Base-by-base conservation (phyloP, 1,284 basidiomycete species). In the Heliocybe sulcata region DNA sequence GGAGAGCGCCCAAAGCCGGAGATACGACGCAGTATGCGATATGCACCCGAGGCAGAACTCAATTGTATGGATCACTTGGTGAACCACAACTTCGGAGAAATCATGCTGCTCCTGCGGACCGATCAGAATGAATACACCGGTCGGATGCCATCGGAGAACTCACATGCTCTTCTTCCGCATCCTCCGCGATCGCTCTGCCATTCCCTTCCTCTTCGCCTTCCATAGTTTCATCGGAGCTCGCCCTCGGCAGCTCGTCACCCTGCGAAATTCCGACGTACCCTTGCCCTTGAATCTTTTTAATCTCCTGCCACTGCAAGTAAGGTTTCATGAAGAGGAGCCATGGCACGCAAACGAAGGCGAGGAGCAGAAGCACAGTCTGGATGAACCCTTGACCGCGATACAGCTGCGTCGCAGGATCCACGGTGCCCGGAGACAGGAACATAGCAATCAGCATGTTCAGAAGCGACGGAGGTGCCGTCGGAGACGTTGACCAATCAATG, bases 41-140 rank as follows among this genome's bases (percentile, higher is more conserved):
- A 99, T 98, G 72, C 96, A 98, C 20, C 95, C 87, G 35, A 99
- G 83, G 68, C 96, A 98, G 77, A 98, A 99, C 75, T 99, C 97
- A 71, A 98, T 98, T 25, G 95, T 97, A 72, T 96, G 94, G 65
- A 99, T 99, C 60, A 97, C 80, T 71, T 98, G 96, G 74, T 99
- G 94, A 57, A 99, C 92, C 45, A 97, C 82, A 51, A 98, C 84
- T 72, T 99, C 96, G 66, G 94, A 81, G 70, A 98, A 92, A 67
- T 98, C 94, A 68, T 94, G 83, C 53, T 85, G 73, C 67, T 85
- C 85, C 84, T 87, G 64, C 60, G 55, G 60, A 55, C 51, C 42
- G 48, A 55, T 27, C 59, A 56, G 26, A n/a, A 55, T 65, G 52
- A 61, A 61, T 33, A 56, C 54, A 54, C 53, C 35, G 53, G 55